Base-by-base conservation (phyloP, 2,329 filamentous ascomycete species). In the Scytalidium lignicola region DNA sequence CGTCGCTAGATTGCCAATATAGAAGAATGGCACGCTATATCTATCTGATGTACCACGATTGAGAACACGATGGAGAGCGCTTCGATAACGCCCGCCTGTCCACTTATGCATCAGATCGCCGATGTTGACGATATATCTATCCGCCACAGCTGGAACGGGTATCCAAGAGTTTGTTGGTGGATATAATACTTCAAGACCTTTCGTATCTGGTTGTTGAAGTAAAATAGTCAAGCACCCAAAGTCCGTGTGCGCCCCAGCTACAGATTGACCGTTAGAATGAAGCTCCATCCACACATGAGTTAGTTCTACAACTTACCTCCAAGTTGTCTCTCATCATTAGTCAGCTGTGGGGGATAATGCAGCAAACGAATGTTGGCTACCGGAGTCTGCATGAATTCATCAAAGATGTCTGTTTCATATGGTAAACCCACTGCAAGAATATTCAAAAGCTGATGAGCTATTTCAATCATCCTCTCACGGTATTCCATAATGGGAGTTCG, bases 21-120 rank as follows among this genome's bases (percentile, higher is more conserved):
- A 71, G 59, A 79, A 79, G 51, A 79, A 75, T 0, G 75, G 73
- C 15, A 79, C 66, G 2, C 72, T 76, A 58, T 78, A 80, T 22
- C 77, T 65, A 55, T 78, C 71, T 3, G 58, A 62, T 2, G 65
- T 66, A 8, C 68, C 69, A 47, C 65, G 67, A 65, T 78, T 78
- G 55, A 79, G 71, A 28, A 80, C 76, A 6, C 75, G 67, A 58
- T 80, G 77, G 2, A 74, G 55, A 47, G 70, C 75, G 56, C 70
- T 74, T 55, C 70, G 71, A 65, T 77, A 80, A 47, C 65, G 59
- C 22, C 71, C 70, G 22, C 70, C 69, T 15, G 74, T 78, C 71
- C 74, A 75, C 26, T 65, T 59, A 23, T 63, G 56, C 49, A 76
- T 65, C 55, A 75, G 60, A 52, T 76, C 71, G 32, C 74, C 74